Evolutionary conservation across 495 filamentous ascomycete genomes (phyloP), one percentile per base, ranked within the genome.

Genomic region (Xylaria bambusicola): DNA sequence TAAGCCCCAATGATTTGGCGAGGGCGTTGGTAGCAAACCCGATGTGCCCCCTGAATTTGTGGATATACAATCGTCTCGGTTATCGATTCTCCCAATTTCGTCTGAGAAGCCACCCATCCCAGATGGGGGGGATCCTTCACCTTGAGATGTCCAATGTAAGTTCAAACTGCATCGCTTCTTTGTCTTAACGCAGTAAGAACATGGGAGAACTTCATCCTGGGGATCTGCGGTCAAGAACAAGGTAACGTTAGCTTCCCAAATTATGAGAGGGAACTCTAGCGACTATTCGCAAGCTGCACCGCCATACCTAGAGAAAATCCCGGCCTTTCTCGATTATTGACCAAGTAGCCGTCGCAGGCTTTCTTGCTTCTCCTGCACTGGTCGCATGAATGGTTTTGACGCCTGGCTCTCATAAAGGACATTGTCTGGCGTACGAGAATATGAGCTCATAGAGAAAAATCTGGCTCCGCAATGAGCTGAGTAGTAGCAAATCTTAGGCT

Each of bases 281-380:
- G n/a, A n/a, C n/a, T n/a, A n/a, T n/a, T n/a, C 31, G 46, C 15
- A n/a, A 20, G 27, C 26, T n/a, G 5, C 15, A 6, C 3, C 20
- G 27, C 10, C 21, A 35, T 38, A 35, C 46, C 55, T 52, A 33
- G 18, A 29, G 17, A n/a, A 13, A 44, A 23, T 6, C 31, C 38
- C 12, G 40, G 21, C 6, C 26, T 38, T 23, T 20, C 10, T 20
- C 48, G 1, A 12, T 52, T 52, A 38, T 52, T 52, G 48, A 52
- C 36, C 10, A 10, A 53, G 21, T 38, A 36, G 26, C 63, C 76
- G 60, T 80, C 74, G 54, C 77, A 80, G 24, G 70, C 74, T 51
- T 72, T 64, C 58, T 77, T 77, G 21, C 74, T 74, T 52, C 75
- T 77, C 27, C 76, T 63, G 50, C 77, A 80, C 58, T 72, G 76